A percentile compares a stretch with the other conserved stretches of the same genome.
phyloP scores from a whole-genome alignment of 768 basidiomycete species.

The Serendipita sp. region DNA sequence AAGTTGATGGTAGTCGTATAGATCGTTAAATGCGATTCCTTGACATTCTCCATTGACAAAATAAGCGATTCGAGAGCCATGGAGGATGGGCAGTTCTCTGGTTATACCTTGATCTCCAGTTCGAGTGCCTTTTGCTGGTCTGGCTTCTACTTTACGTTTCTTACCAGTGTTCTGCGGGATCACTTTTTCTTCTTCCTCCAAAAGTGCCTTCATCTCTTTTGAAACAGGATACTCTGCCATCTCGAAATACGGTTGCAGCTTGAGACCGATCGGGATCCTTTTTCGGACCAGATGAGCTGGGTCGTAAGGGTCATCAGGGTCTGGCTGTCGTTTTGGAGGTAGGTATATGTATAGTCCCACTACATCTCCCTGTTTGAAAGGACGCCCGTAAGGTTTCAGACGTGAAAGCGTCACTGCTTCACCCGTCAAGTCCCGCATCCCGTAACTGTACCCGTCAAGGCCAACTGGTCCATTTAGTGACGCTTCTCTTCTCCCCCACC shows the following conservation, averaged over 20 bases:
- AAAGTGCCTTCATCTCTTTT: conserved; percentile 84
- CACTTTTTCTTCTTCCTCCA: conserved; percentile 36
- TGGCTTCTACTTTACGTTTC: conserved; percentile 7
- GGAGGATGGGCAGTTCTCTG: conserved; percentile 53
- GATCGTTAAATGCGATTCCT: conserved; percentile 66
- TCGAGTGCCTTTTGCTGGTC: conserved; percentile 11
- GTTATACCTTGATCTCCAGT: conserved; percentile 20
- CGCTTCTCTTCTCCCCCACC: conserved; percentile 85
- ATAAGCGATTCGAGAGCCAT: conserved; percentile 64
- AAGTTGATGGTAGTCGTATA: conserved; percentile 83
- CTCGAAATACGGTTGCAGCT: conserved; percentile 96
- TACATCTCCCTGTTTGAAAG: conserved; percentile 71
- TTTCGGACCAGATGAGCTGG: conserved; percentile 74
- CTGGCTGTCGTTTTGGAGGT: conserved; percentile 45
- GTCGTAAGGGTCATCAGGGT: conserved; percentile 51
- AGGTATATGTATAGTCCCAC: conserved; percentile 88
- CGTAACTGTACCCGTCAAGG: conserved; percentile 87
- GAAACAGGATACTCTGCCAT: conserved; percentile 71
- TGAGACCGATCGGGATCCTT: conserved; percentile 86
- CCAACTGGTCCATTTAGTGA: conserved; percentile 89
- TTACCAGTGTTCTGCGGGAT: conserved; percentile 7
- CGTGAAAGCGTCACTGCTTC: conserved; percentile 80
- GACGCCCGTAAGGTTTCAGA: conserved; percentile 56
- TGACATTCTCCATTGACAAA: conserved; percentile 84
- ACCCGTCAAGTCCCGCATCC: conserved; percentile 78